phyloP scores from a whole-genome alignment of 257 asterid genomes.

The Solanum chiquidenum region DNA sequence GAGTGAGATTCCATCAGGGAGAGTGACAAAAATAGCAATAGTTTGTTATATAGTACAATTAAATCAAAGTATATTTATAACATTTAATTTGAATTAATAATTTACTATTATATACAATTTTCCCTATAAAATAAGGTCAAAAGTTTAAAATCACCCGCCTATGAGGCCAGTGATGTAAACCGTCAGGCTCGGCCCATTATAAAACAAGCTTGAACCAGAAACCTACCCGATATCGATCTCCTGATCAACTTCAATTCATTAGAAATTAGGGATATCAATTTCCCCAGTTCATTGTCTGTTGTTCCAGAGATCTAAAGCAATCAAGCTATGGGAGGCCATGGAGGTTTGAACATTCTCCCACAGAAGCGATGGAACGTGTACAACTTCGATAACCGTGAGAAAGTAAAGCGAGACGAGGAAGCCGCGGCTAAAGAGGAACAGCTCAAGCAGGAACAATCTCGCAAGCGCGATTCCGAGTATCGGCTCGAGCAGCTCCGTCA shows the following conservation, averaged over 20 bases:
- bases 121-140: neutral
- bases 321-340: conserved; percentile 84
- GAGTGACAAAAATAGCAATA: too few relatives aligned
- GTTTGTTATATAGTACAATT: too few relatives aligned
- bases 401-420: conserved; percentile 80
- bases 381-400: conserved; percentile 90
- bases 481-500: conserved; percentile 81
- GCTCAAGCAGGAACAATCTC: conserved; percentile 70
- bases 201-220: neutral
- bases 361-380: conserved; percentile 97
- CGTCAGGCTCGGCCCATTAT: neutral
- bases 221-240: neutral
- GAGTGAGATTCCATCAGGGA: too few relatives aligned
- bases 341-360: conserved; percentile 91
- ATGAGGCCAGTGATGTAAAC: neutral
- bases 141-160: neutral
- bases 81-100: too few relatives aligned
- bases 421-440: conserved; percentile 95
- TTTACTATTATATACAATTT: too few relatives aligned
- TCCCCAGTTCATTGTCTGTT: neutral
- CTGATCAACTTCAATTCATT: neutral
- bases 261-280: neutral
- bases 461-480: conserved; percentile 53
- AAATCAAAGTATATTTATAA: too few relatives aligned
- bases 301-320: neutral